Evolutionary conservation across 768 basidiomycete genomes (phyloP), one percentile per base, ranked within the genome.

Genomic region (Lepiota subincarnata): DNA sequence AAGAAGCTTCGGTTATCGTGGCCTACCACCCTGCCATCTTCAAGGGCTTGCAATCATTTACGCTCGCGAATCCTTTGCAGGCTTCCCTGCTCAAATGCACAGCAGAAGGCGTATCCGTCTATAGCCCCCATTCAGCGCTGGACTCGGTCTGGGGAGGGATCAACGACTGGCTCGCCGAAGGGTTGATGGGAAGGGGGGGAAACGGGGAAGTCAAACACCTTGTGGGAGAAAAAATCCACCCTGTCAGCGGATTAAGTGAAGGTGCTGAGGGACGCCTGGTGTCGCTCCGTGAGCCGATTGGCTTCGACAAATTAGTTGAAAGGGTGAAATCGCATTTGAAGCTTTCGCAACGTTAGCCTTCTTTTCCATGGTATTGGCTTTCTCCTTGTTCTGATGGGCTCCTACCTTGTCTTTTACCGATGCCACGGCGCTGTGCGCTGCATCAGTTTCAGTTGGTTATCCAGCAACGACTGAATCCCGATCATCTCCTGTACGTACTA

Each of bases 1-100:
- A 76, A 0, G 76, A 79, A 16, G 77, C 85, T 0, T 79, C 82
- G 6, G 76, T 85, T 49, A 85, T 95, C 56, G 74, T 96, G 12
- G 74, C 88, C 19, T 95, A 95, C 71, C 93, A 94, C 67, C 88
- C 92, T 4, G 79, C 89, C 2, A 87, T 94, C 60, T 94, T 93
- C 76, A 78, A 73, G 41, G 83, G 83, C 7, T 71, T 94, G 45
- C 72, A 84, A 38, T 83, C 91, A 22, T 57, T 98, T 56, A 94
- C 89, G 0, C 78, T 95, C 52, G 66, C 80, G 37, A 86, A 86
- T 57, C 81, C 92, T 0, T 73, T 98, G 7, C 93, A 96, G 70
- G 67, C 80, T 1, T 88, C 87, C 3, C 77, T 98, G 19, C 79
- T 98, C 4, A 78, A 74, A 51, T 91, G 94, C 57, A 85, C 86